Conservation (phyloP, 2,329 filamentous ascomycete genomes). For the Cercospora citrullina region DNA sequence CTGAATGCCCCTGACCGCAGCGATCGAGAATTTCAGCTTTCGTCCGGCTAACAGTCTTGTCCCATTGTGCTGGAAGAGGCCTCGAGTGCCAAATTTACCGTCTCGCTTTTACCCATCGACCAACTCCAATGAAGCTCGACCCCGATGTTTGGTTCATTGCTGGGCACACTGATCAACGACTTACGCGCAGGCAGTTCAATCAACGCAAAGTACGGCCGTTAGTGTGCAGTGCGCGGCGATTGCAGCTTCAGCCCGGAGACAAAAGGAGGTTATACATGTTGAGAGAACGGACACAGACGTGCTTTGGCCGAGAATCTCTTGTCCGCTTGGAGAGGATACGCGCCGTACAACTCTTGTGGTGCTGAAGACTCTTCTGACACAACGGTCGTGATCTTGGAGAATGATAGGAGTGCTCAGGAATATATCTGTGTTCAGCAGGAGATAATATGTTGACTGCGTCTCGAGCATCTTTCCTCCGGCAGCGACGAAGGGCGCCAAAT, state of each 20-base stretch:
- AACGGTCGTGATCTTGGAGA: neutral
- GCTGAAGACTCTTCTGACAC: neutral
- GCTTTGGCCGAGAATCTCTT: neutral
- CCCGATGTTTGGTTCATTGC: too few species aligned
- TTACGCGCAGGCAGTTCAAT: too few species aligned
- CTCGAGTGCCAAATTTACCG: neutral
- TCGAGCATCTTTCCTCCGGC: neutral
- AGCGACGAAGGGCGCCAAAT: neutral
- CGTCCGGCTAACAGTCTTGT: too few species aligned
- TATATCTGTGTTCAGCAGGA: neutral
- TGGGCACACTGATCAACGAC: too few species aligned
- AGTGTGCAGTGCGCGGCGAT: too few species aligned
- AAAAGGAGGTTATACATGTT: neutral
- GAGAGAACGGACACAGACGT: rapidly evolving
- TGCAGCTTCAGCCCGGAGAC: too few species aligned
- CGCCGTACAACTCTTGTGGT: neutral
- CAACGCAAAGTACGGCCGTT: too few species aligned
- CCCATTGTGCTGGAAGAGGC: too few species aligned
- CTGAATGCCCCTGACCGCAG: neutral
- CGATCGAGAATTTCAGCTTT: neutral
- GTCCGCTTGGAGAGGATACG: too few species aligned
- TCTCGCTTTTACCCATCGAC: neutral
- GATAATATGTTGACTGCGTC: neutral
- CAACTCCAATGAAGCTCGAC: neutral
- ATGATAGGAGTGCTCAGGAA: too few species aligned